Evolutionary conservation across 352 stramenopile species (phyloP).

Genomic region (Phytophthora macrochlamydospora): DNA sequence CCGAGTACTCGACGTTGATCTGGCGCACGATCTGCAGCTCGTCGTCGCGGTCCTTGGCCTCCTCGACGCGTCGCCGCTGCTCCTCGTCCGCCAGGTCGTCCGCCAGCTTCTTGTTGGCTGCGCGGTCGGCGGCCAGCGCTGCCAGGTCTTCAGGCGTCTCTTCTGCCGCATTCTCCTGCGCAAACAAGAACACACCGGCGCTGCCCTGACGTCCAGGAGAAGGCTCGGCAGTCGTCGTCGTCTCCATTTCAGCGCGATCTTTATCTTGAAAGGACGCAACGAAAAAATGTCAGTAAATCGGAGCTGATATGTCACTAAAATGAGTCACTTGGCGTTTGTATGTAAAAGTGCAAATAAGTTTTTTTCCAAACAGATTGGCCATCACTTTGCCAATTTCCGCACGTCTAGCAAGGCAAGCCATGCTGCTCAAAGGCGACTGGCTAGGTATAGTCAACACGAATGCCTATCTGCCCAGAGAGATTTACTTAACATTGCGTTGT

Average conservation of each 20-base stretch:
- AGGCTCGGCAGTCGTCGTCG: constrained; percentile 2
- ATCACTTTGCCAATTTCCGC: neutral
- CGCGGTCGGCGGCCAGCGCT: constrained; percentile 41
- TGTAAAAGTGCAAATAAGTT: neutral
- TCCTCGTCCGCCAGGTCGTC: constrained; percentile 64
- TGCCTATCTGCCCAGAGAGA: too few relatives aligned
- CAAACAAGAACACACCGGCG: constrained; percentile 60
- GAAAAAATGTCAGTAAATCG: constrained; percentile 3
- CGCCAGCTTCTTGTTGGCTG: constrained; percentile 60
- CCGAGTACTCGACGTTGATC: constrained; percentile 77
- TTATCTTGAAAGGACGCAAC: constrained; percentile 22
- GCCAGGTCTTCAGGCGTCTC: constrained; percentile 48
- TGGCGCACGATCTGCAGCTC: constrained; percentile 71
- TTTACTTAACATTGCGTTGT: neutral
- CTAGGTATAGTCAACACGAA: constrained; percentile 27
- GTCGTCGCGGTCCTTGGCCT: constrained; percentile 56
- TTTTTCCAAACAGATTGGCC: neutral
- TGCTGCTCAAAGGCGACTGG: constrained; percentile 40
- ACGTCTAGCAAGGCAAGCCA: neutral
- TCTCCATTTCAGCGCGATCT: neutral
- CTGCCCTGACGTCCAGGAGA: constrained; percentile 43
- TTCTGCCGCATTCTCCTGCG: constrained; percentile 37
- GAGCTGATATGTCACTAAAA: neutral
- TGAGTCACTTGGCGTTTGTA: neutral
- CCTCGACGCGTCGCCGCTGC: constrained; percentile 54